Percentiles rank a stretch among this genome's conserved stretches.
These are phyloP conservation scores for Hippophae gyantsensis DNA, from an alignment of 306 rosid species.

Conservation along the genomic window DNA sequence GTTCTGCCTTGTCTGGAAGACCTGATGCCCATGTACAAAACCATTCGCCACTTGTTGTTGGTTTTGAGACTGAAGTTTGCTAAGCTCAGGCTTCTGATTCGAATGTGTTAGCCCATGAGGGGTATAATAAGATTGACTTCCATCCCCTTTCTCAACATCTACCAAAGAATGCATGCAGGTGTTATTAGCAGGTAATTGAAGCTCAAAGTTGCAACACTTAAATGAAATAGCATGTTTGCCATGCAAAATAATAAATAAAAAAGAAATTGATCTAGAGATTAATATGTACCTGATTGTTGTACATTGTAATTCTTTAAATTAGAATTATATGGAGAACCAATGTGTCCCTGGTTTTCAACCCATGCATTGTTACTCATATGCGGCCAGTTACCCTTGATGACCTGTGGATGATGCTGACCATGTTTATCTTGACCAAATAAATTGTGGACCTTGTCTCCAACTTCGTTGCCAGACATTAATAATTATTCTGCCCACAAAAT, in stretches of 20 bases:
- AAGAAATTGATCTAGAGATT: not conserved
- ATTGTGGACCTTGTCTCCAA: constrained; percentile 98
- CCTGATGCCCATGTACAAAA: constrained; percentile 61
- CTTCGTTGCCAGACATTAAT: constrained; percentile 99
- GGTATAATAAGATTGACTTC: constrained; percentile 37
- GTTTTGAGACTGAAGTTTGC: constrained; percentile 49
- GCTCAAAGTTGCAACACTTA: constrained; percentile 3
- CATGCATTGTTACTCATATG: constrained; percentile 61
- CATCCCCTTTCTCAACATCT: constrained; percentile 61
- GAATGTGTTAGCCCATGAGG: constrained; percentile 72
- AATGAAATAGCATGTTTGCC: not conserved
- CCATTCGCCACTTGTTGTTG: constrained; percentile 71
- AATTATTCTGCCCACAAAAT: constrained; percentile 37
- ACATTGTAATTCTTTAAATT: constrained; percentile 69
- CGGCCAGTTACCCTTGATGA: constrained; percentile 74
- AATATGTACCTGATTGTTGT: constrained; percentile 65
- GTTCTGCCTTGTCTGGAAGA: constrained; percentile 64
- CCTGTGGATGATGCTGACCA: constrained; percentile 81
- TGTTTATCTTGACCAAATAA: constrained; percentile 96
- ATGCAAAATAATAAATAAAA: constrained; percentile 10
- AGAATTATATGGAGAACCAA: constrained; percentile 58
- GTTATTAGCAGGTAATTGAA: constrained; percentile 16
- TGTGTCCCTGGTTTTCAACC: constrained; percentile 68
- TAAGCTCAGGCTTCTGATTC: constrained; percentile 58
- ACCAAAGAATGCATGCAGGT: constrained; percentile 9